Base-by-base conservation (phyloP, 768 basidiomycete species). In the Rhodotorula kratochvilovae region DNA sequence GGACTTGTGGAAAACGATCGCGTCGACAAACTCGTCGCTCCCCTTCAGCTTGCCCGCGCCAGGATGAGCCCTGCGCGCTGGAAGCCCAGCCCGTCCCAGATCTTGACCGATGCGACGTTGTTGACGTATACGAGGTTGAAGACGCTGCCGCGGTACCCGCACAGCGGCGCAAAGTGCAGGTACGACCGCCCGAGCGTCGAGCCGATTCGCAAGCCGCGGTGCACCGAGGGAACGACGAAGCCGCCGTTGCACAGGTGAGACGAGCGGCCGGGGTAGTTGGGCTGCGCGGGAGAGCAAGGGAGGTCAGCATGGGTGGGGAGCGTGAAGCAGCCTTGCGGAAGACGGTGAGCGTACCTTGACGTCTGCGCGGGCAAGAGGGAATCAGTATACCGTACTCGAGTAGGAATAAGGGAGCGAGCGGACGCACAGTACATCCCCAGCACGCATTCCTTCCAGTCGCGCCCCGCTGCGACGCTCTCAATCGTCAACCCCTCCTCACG, bases 71-170 rank as follows among this genome's bases (percentile, higher is more conserved):
- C 79, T 5, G 64, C 70, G 21, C 74, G 48, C 27, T 82, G 84
- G 82, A 97, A 96, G 15, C 87, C 87, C 0, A 94, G 83, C 27
- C 82, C 80, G 74, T 96, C 93, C 93, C 92, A 97, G 39, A 96
- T 83, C 42, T 70, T 66, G 16, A 83, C 71, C 25, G 77, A 79
- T 3, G 91, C 91, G 55, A 81, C 77, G 81, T 95, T 96, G 79
- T 88, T 91, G 35, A 87, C 86, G 80, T 90, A 95, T 48, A 96
- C 92, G 54, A 96, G 84, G 79, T 96, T 95, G 84, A 96, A 95
- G 35, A 95, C 81, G 43, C 80, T 81, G 0, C 76, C 81, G 39
- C 79, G 76, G 74, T 83, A 83, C 6, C 81, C 91, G 33, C 93
- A 81, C 48, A 81, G 82, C 0, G 92, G 94, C 3, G 86, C 94